Base-by-base conservation (phyloP, 352 stramenopile genomes). In the Achlya hypogyna region DNA sequence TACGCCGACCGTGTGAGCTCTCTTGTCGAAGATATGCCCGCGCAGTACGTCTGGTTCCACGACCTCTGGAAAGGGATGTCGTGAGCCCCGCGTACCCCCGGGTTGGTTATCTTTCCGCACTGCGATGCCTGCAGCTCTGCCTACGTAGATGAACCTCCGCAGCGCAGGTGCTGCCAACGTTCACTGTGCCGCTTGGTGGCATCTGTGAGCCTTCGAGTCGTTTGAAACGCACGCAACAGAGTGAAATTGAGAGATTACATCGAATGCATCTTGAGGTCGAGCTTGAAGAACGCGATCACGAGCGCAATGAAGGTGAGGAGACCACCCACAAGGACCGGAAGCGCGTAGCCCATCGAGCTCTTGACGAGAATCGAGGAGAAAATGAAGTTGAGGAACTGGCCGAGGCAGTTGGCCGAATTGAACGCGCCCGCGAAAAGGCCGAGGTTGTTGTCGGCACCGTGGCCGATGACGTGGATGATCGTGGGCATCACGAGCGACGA, bases 331-430 rank as follows among this genome's bases (percentile, higher is more conserved):
- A 92, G 77, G 20, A 92, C 77, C n/a, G 81, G 81, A 2, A 90
- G 65, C 6, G 72, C 72, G 56, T 88, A 89, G 0, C 79, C 81
- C 23, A 90, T 69, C 51, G 78, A 75, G 1, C 79, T 87, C 47
- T 88, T 73, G 28, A 90, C 80, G 1, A 92, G 65, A 10, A 70
- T 76, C 43, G 81, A 72, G 2, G 77, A 79, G 29, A 89, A 65
- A 25, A 78, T 56, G 52, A 90, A 90, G 69, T 92, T 92, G 49
- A 92, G 73, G 42, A 92, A 56, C 40, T 92, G 83, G 18, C 81
- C 80, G 8, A 87, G 32, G 70, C 81, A 89, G 69, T 88, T 92
- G 51, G 83, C 78, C 43, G 83, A 90, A 71, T 90, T 90, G 31
- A 90, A 74, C 4, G 83, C 83, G 3, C 83, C 81, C 10, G 88